Base-by-base conservation (phyloP, 352 stramenopile genomes). In the Pythium apleroticum region DNA sequence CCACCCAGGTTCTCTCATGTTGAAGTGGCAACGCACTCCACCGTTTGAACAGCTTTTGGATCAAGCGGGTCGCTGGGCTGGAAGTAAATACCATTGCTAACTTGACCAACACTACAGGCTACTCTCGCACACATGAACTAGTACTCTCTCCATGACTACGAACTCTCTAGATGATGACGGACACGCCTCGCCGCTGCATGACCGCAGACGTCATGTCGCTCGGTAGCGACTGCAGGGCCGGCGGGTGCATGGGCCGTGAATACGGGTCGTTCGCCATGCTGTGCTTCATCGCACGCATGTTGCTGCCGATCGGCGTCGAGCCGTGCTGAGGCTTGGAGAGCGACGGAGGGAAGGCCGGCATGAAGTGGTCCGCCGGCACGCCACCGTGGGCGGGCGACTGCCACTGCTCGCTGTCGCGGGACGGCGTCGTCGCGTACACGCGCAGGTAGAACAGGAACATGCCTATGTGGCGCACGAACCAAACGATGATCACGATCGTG, bases 361-460 rank as follows among this genome's bases (percentile, higher is more conserved):
- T 30, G 35, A 59, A 59, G 37, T 65, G 59, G 19, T 58, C 50
- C 8, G 59, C 57, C 5, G 59, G 59, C 31, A 64, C 48, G 31
- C 11, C 37, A 11, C 39, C 31, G 28, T 28, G 61, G 14, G 8
- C 15, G 17, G 52, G 52, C 24, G 62, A 63, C 2, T 62, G 61
- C 27, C 68, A 71, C 28, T 79, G 55, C 17, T 76, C 63, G 17
- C 84, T 73, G 35, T 74, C 72, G 17, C 37, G 9, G 15, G 39
- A 48, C 7, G 24, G 11, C 25, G 33, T 24, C 67, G 72, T 60
- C 77, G 68, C 80, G 84, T 88, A 77, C 76, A 86, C 35, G 63
- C 75, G 52, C 75, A 76, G 45, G 66, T 86, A 89, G 53, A 70
- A 74, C 53, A 75, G 77, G 60, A 89, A 89, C 19, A 89, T 73